Conservation (phyloP, 371 early-diverging fungal genomes). For the Blyttiomyces sp. region DNA sequence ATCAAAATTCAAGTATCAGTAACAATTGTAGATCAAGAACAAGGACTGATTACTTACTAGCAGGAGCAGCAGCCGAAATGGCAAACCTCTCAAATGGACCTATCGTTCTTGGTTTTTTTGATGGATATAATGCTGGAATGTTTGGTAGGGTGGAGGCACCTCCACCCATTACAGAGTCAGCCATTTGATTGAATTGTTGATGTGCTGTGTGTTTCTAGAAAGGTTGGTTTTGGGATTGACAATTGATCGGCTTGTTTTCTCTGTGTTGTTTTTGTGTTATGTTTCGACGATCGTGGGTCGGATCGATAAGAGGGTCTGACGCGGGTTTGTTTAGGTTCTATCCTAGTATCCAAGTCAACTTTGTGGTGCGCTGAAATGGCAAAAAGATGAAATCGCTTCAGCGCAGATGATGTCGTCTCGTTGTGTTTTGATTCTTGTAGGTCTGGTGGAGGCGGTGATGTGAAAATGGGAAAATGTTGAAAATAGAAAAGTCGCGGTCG, state of each 20-base stretch:
- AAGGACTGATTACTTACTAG: conserved; percentile 24
- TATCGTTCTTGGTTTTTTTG: conserved; percentile 25
- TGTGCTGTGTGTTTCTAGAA: background rate
- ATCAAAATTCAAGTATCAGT: background rate
- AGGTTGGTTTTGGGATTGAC: background rate
- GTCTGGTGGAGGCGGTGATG: too few relatives aligned
- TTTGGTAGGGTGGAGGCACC: background rate
- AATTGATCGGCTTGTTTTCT: background rate
- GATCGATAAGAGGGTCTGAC: too few relatives aligned
- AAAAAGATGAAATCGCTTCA: too few relatives aligned
- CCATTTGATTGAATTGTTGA: background rate
- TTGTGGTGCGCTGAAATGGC: too few relatives aligned
- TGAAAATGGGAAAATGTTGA: too few relatives aligned
- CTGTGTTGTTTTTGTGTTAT: background rate
- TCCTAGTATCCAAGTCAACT: too few relatives aligned
- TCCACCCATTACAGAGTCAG: conserved; percentile 21
- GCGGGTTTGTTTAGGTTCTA: too few relatives aligned
- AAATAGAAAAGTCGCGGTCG: too few relatives aligned
- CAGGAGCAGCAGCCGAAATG: conserved; percentile 54
- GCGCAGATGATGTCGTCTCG: too few relatives aligned
- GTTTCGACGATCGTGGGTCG: background rate
- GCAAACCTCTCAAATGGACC: conserved; percentile 49
- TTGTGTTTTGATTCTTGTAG: too few relatives aligned
- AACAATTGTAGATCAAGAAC: background rate
- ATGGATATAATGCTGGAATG: conserved; percentile 41